A percentile compares a stretch with the other conserved stretches of the same genome.
Evolutionary conservation across 306 rosid genomes (phyloP).

Genomic region (Pyrus bretschneideri): DNA sequence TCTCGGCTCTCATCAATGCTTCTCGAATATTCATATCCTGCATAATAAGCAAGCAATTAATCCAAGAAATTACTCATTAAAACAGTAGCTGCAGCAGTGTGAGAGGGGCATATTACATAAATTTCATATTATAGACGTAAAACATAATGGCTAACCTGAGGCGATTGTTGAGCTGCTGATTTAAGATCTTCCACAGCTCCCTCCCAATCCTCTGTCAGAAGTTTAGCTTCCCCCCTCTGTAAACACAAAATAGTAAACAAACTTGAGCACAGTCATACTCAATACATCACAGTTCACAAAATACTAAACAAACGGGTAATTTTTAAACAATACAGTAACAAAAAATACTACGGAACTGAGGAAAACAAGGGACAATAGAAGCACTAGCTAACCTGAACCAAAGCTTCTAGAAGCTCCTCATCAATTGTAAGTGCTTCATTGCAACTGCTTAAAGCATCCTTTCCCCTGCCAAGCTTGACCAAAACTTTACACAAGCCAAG

Average conservation of each 20-base stretch:
- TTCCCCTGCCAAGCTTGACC: slow-evolving; percentile 94
- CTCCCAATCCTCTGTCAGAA: slow-evolving; percentile 90
- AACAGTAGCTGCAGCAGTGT: not conserved
- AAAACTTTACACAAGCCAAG: slow-evolving; percentile 82
- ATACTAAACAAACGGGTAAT: not conserved
- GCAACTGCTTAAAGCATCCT: slow-evolving; percentile 86
- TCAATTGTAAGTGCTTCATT: slow-evolving; percentile 70
- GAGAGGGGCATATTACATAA: not conserved
- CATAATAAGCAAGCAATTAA: slow-evolving; percentile 11
- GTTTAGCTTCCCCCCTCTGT: slow-evolving; percentile 98
- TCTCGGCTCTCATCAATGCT: slow-evolving; percentile 75
- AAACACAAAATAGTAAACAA: slow-evolving; percentile 13
- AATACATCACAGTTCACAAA: not conserved
- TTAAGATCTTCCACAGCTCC: slow-evolving; percentile 93
- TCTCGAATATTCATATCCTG: slow-evolving; percentile 96
- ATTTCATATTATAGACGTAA: not conserved
- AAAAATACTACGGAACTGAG: not conserved
- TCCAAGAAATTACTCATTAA: not conserved
- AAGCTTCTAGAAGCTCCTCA: slow-evolving; percentile 77
- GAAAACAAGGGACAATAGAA: not conserved
- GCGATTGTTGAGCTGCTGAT: slow-evolving; percentile 87
- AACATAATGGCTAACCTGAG: slow-evolving; percentile 51
- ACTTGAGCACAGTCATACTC: not conserved
- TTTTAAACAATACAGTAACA: not conserved
- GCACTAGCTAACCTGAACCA: slow-evolving; percentile 65